Evolutionary conservation across 139 green algal species (phyloP).

Genomic region (Mychonastes homosphaera): DNA sequence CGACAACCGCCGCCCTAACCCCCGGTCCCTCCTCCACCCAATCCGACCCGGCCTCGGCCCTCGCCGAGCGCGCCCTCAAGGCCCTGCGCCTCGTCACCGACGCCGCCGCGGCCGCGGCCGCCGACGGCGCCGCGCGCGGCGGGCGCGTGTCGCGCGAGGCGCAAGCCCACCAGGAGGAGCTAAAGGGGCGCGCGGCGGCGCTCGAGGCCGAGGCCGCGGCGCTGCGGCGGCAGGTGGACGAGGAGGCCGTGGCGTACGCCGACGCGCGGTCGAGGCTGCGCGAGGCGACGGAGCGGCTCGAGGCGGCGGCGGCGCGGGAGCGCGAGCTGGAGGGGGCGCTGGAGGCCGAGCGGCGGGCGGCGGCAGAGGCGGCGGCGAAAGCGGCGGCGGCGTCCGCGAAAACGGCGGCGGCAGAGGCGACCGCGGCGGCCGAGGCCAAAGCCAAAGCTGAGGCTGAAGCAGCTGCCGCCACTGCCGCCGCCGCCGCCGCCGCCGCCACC

Average conservation of each 20-base stretch:
- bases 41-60: background rate
- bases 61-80: no score
- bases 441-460: constrained; percentile 11
- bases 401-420: background rate
- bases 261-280: no score
- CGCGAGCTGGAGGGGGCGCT: constrained; percentile 9
- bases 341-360: background rate
- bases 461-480: constrained; percentile 10
- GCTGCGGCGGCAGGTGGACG: background rate
- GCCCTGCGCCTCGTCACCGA: no score
- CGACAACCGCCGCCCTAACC: background rate
- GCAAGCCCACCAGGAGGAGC: background rate
- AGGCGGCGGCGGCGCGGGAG: background rate
- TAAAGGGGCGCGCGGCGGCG: background rate
- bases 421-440: background rate
- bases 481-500: constrained; percentile 18
- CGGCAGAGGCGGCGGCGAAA: background rate
- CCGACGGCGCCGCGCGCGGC: background rate
- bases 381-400: background rate
- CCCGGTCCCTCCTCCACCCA: background rate
- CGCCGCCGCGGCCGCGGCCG: background rate
- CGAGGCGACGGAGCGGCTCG: background rate
- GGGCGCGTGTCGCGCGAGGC: background rate
- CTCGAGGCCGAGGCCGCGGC: constrained; percentile 2
- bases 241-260: constrained; percentile 1